Evolutionary conservation across 2,329 filamentous ascomycete species (phyloP), one percentile per base, ranked within the genome.

Genomic region (Elsinoe necatrix): DNA sequence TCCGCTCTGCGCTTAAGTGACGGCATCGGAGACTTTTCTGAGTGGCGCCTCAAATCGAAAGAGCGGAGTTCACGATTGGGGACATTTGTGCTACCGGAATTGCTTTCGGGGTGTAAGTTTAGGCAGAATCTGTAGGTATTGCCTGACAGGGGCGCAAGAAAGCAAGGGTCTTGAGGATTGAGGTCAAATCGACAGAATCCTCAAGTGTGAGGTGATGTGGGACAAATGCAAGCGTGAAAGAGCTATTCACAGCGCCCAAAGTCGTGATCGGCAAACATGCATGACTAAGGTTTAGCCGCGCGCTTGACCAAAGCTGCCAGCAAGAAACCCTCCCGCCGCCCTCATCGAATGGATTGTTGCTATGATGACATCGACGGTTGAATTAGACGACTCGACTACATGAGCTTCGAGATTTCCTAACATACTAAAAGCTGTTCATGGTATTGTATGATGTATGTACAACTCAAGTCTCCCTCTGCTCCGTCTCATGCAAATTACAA

Each of bases 1-100:
- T 56, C 54, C 37, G 54, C 54, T 48, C 54, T 45, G n/a, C 54
- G 54, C 42, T 56, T 56, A 27, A 35, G 23, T n/a, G 54, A 37
- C 23, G 54, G 54, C 54, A 56, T 56, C 27, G 21, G 54, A 47
- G 54, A 45, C 41, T 18, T 12, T 25, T 25, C 41, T 50, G 25
- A 35, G 45, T 21, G 23, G 23, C 23, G 41, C 23, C 41, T 45
- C 41, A 45, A 20, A 25, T 5, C 25, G 41, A 23, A 21, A 12
- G 12, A 18, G 41, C 12, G 41, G 18, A 27, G 21, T 45, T 9
- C 20, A 25, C 5, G 5, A 18, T 45, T 12, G 11, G 23, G 20
- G 25, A 45, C 41, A 45, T 45, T 21, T 37, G 14, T 37, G 34
- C 34, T 37, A n/a, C 34, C 5, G 12, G 34, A 11, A 37, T 37